Evolutionary conservation across 108 stramenopile genomes (phyloP), one percentile per base, ranked within the genome.

Genomic region (Skeletonema menzelii): DNA sequence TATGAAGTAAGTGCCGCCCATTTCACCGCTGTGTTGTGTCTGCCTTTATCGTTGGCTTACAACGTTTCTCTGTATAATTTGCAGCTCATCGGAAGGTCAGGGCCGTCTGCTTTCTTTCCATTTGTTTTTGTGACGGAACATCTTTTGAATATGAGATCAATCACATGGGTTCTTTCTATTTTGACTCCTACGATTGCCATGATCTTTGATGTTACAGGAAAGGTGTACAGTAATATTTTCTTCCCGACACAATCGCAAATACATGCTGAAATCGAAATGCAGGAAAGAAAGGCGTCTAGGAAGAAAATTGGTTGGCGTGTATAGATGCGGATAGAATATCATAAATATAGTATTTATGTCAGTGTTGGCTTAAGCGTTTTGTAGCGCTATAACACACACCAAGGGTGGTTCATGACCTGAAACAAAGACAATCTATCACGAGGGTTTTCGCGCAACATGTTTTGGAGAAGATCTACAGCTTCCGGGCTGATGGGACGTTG

Each of bases 181-280:
- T 73, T 95, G 65, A 67, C 83, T 30, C 91, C 93, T 6, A 68
- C 85, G 8, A 78, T 70, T 59, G 91, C 76, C 17, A 83, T 86
- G 12, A 76, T 80, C 6, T 85, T 90, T 55, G 93, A 95, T 82
- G 85, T 95, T 24, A 70, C 80, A n/a, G 85, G 85, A 12, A 91
- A 95, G 65, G 88, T 92, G 8, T 89, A 85, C 59, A 75, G 86
- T 40, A 95, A 95, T 75, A 85, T 91, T 79, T 91, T 83, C 67
- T 95, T 73, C 67, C 93, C 93, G 12, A 92, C 91, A 10, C 93
- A 95, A 69, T 92, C 88, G 27, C 93, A 95, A 70, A 92, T 95
- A 70, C 93, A 95, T 63, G 72, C 84, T 24, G 93, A 95, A 74
- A 86, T 92, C 31, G 71, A 70, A 11, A 32, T 61, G 13, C 61